Conservation (phyloP, 1,139 yeast genomes). For the Suhomyces kunorum region DNA sequence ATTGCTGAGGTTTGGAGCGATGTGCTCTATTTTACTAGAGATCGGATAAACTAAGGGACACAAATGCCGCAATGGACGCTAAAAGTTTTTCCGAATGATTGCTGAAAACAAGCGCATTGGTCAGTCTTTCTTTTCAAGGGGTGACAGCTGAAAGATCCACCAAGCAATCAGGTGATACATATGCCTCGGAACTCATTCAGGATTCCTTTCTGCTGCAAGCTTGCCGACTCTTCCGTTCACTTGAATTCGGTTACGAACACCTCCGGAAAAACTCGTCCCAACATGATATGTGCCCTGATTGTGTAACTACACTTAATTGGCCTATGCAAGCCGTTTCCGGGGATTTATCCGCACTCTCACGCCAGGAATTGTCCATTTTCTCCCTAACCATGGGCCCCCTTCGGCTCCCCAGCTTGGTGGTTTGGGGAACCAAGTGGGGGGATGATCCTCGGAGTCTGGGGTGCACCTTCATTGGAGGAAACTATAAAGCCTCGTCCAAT, state of each 20-base stretch:
- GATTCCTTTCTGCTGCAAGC: not conserved
- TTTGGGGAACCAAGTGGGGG: slow-evolving; percentile 1
- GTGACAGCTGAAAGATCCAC: too few relatives aligned
- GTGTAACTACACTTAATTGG: not conserved
- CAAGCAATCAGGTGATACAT: not conserved
- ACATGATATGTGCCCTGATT: not conserved
- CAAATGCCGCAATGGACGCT: slow-evolving; percentile 1
- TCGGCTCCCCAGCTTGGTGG: not conserved
- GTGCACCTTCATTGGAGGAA: not conserved
- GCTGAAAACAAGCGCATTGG: not conserved
- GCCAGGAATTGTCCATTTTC: not conserved
- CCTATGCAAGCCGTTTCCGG: not conserved
- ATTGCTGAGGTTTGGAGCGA: slow-evolving; percentile 2
- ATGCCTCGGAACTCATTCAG: not conserved
- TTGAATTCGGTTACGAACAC: slow-evolving; percentile 3
- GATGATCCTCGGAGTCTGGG: not conserved
- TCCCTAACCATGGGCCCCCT: not conserved
- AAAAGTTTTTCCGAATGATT: not conserved
- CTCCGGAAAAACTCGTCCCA: slow-evolving; percentile 1
- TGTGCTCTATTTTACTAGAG: not conserved
- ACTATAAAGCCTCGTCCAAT: too few relatives aligned
- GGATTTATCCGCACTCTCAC: not conserved
- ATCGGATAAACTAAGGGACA: slow-evolving; percentile 5
- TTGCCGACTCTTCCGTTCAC: not conserved
- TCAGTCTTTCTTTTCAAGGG: not conserved